A percentile compares a stretch with the other conserved stretches of the same genome.
Evolutionary conservation across 2,329 filamentous ascomycete species (phyloP).

Genomic region (Moelleriella libera): DNA sequence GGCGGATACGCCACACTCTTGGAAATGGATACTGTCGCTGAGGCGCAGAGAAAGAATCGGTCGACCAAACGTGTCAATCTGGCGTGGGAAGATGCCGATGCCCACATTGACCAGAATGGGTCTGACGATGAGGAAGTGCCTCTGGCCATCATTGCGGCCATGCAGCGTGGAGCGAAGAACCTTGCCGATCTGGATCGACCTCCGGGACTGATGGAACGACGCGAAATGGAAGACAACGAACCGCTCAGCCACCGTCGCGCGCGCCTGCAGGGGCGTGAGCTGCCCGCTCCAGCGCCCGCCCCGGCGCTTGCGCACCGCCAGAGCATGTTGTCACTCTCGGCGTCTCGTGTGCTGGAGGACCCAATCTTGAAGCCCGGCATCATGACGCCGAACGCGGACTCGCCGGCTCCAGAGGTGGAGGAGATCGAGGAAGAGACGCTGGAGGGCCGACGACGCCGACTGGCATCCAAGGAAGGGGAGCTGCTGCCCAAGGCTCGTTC

Average conservation of each 20-base stretch:
- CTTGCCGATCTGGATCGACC: conserved; percentile 47
- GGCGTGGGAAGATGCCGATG: conserved; percentile 69
- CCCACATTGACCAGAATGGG: conserved; percentile 26
- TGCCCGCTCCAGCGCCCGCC: conserved; percentile 19
- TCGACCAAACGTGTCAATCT: conserved; percentile 66
- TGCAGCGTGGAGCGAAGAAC: conserved; percentile 36
- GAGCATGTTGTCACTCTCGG: conserved; percentile 28
- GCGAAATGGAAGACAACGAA: conserved; percentile 84
- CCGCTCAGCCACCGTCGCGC: conserved; percentile 67
- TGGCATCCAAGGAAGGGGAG: conserved; percentile 43
- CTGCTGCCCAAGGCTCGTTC: conserved; percentile 40
- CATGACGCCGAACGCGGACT: conserved; percentile 9
- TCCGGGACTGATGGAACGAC: conserved; percentile 62
- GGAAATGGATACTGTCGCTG: conserved; percentile 78
- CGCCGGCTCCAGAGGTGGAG: conserved; percentile 33
- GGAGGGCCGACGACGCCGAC: conserved; percentile 47
- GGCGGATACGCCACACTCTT: conserved; percentile 87
- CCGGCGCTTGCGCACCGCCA: conserved; percentile 26
- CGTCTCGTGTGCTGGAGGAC: conserved; percentile 4
- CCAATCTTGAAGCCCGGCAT: not conserved
- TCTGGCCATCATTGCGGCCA: conserved; percentile 61
- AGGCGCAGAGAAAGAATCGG: conserved; percentile 65
- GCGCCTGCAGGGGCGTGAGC: conserved; percentile 52
- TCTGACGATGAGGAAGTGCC: conserved; percentile 75
- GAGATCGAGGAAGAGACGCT: conserved; percentile 52